Evolutionary conservation across 176 grass and related monocot species (phyloP), one percentile per base, ranked within the genome.

Genomic region (Oryza brachyantha): DNA sequence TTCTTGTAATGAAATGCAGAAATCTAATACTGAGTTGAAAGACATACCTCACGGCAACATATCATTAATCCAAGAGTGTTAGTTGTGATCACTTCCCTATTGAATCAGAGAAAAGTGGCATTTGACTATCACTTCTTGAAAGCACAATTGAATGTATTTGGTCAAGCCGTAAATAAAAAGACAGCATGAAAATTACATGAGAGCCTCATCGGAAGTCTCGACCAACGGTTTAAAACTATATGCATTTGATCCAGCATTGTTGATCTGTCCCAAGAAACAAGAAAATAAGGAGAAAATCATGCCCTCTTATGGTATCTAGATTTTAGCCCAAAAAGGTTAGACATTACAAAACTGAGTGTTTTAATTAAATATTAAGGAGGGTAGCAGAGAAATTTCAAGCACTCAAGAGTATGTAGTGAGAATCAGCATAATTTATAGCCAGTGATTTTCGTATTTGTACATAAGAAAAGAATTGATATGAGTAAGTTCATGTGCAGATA

Each of bases 231-330:
- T 98, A 74, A 75, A 84, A 72, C 85, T 98, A 84, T 98, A 98
- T 70, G 95, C 95, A 94, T 98, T 98, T 80, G 95, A 98, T 87
- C 95, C 92, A 48, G 95, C 95, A 89, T 98, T 98, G 73, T 98
- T 98, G 75, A 98, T 94, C 92, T 98, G 92, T 59, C 28, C 41
- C 64, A 75, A 37, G 37, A 17, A 55, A 55, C 29, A 86, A 41
- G 16, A 40, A 73, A 26, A 70, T 81, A 14, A 77, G 17, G 38
- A 61, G 41, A 80, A 75, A 68, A 5, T 29, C 55, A 1, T 64
- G 5, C 8, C 41, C 26, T 52, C 0, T 9, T 26, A 5, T 52
- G 12, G 16, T 17, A 76, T 77, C 24, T 19, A 36, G 21, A 61
- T 29, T 42, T 76, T 21, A 70, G 42, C 31, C 19, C 40, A 22